Base-by-base conservation (phyloP, 805 yeast species). In the Metschnikowia aberdeeniae region DNA sequence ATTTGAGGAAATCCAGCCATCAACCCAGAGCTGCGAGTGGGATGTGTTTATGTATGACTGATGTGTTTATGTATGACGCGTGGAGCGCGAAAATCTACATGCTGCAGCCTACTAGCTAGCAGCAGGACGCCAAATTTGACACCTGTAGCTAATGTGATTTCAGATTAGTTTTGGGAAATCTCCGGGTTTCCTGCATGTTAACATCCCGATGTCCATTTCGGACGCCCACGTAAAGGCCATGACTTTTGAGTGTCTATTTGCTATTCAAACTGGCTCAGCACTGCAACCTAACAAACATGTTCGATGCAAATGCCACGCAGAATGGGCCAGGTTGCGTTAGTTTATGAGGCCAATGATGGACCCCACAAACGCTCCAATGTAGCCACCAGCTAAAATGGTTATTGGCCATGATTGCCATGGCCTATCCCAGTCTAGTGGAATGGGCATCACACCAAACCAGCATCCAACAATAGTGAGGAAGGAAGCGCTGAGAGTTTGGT, bases 351-450 rank as follows among this genome's bases (percentile, higher is more conserved):
- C 44, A 30, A 53, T 9, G 12, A 39, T 13, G 9, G 46, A 39
- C 3, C 95, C 97, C 2, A 77, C 54, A 26, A 80, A 70, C 2
- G 82, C 77, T n/a, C 97, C 97, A 0, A 72, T 28, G 56, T 87
- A 88, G 0, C 82, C 81, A 1, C 98, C 97, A 7, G 78, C 73
- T 11, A 92, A 70, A 35, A 92, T 73, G 0, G 98, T 92, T 43
- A 89, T 78, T 6, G 99, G 99, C 95, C 97, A 92, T 43, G 73
- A 76, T 64, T 92, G 99, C 99, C 99, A 92, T 22, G 85, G 87
- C 56, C 98, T 76, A 62, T 92, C 99, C 99, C 99, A 92, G 64
- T 92, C 99, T 47, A 93, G 72, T 0, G 98, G 97, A 47, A 93
- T 89, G 1, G 96, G 98, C 31, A 87, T 64, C 3, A 92, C 96